Base-by-base conservation (phyloP, 345 rosid species). In the Syzygium grande region DNA sequence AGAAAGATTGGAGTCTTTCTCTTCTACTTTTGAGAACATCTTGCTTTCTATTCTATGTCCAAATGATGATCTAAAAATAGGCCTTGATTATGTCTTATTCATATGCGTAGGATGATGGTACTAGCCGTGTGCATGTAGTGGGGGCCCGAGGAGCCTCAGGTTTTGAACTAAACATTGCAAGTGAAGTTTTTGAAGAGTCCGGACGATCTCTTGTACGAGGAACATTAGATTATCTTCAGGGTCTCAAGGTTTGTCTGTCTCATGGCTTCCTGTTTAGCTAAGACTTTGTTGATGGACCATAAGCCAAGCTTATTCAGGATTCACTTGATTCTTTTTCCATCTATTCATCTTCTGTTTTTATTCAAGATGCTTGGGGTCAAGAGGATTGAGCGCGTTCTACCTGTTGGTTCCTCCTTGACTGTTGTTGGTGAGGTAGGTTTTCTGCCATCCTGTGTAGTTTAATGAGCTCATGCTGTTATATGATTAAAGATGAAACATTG, bases 341-440 rank as follows among this genome's bases (percentile, higher is more conserved):
- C 46, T 55, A 7, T 58, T 83, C 22, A 73, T 27, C 27, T 63
- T 30, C 49, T 49, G 43, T 73, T 85, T 29, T 88, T n/a, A 85
- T 90, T 90, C 89, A 91, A 97, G 99, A 96, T 96, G 98, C 99
- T 98, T 91, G 99, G 99, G 88, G 98, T 98, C 49, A 98, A 98
- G 93, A 94, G 96, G 29, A 94, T 95, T 87, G 99, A 97, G 88
- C 91, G 98, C 43, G 95, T 97, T 84, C 99, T 97, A 88, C 99
- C 99, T 17, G 94, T 95, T 85, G 98, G 99, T 84, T 92, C 98
- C 87, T 94, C 98, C 52, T 91, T 98, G 90, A 98, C 98, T n/a
- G 94, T 95, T 88, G 98, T 96, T 89, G 99, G 99, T 19, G 99
- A 98, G 99, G 99, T 96, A 94, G 84, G 90, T 83, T 41, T 78